Evolutionary conservation across 306 rosid species (phyloP).

Genomic region (Purshia tridentata): DNA sequence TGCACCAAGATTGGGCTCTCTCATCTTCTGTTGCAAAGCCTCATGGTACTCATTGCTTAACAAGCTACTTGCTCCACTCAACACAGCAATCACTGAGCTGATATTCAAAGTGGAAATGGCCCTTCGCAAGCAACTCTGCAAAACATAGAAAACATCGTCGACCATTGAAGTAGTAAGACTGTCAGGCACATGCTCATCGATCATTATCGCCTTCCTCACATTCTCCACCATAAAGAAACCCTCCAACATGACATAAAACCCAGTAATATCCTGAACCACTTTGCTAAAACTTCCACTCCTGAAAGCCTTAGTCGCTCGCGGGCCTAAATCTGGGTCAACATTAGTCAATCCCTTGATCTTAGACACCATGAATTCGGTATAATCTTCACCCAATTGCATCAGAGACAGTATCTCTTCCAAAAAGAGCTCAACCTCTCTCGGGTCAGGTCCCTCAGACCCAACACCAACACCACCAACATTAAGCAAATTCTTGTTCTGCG

Average conservation of each 20-base stretch:
- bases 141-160: slow-evolving; percentile 90
- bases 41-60: slow-evolving; percentile 83
- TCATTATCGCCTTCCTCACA: slow-evolving; percentile 84
- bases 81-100: slow-evolving; percentile 81
- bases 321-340: slow-evolving; percentile 81
- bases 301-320: slow-evolving; percentile 84
- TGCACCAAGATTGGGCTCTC: slow-evolving; percentile 93
- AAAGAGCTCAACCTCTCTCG: slow-evolving; percentile 75
- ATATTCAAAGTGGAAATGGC: slow-evolving; percentile 85
- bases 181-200: slow-evolving; percentile 81
- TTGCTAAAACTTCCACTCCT: slow-evolving; percentile 87
- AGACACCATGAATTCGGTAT: slow-evolving; percentile 78
- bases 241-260: slow-evolving; percentile 84
- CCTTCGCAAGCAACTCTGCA: slow-evolving; percentile 89
- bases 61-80: slow-evolving; percentile 87
- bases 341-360: slow-evolving; percentile 79
- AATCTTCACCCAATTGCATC: slow-evolving; percentile 94
- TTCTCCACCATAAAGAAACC: slow-evolving; percentile 98
- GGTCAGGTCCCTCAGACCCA: slow-evolving; percentile 78
- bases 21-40: slow-evolving; percentile 74
- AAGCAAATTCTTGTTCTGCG: slow-evolving; percentile 68
- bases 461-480: slow-evolving; percentile 85
- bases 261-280: slow-evolving; percentile 81
- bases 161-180: slow-evolving; percentile 96
- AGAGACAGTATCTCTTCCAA: slow-evolving; percentile 82